Base-by-base conservation (phyloP, 495 filamentous ascomycete genomes). In the Aspergillus sparsus region DNA sequence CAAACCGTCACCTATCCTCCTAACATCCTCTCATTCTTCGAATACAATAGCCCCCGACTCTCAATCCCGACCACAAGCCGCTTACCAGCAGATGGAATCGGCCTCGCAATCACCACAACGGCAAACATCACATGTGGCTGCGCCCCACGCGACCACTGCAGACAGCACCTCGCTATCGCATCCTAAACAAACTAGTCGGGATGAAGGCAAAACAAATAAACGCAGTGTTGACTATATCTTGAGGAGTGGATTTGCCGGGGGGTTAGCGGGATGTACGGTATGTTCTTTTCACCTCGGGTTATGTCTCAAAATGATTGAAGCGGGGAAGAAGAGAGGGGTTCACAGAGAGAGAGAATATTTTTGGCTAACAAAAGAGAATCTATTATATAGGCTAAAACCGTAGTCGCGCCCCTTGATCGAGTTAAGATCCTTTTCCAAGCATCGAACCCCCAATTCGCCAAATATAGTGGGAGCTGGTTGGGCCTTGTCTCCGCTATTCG, bases 351-450 rank as follows among this genome's bases (percentile, higher is more conserved):
- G 15, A 50, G 8, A 11, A 15, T 34, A 11, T 18, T 41, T 5
- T 41, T 21, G 32, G 51, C 54, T 67, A 44, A 68, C 42, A 11
- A 11, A 16, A 15, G 32, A 56, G 32, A 36, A 59, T 31, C 4
- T 2, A 16, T 27, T 27, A 1, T 13, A n/a, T 58, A 97, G 92
- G 94, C 90, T 63, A 98, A 98, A 81, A 97, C 93, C 1, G 79
- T 95, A 15, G 96, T 98, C 12, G 94, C 90, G 31, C 94, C 94
- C 36, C 90, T 98, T 55, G 94, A 98, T 77, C 87, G 94, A 46
- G 94, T 98, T 68, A 98, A 98, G 73, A 98, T 98, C 70, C 88
- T 98, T 52, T 98, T 98, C 79, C 94, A 98, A 75, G 87, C 94
- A 53, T 90, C 89, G 58, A 97, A 92, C 69, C 94, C 94, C 5